Percentiles rank a stretch among this genome's conserved stretches.
phyloP scores from a whole-genome alignment of 768 basidiomycete species.

The Solioccasus polychromus region DNA sequence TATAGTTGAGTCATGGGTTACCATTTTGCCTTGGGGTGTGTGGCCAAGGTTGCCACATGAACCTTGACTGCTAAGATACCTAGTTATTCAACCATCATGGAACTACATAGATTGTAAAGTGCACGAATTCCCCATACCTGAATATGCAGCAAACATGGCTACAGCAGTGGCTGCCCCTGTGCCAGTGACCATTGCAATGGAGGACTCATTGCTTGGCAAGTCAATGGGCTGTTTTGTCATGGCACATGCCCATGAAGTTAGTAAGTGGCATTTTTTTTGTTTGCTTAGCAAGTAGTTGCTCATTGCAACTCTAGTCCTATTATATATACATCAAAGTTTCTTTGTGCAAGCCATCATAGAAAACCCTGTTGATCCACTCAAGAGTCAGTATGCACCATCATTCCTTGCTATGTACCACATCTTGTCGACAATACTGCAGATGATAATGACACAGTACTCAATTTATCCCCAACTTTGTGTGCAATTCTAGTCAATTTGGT shows the following conservation, averaged over 20 bases:
- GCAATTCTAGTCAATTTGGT: constrained; percentile 64
- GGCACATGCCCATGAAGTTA: constrained; percentile 34
- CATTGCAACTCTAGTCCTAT: constrained; percentile 39
- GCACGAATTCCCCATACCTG: constrained; percentile 61
- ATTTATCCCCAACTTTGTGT: constrained; percentile 45
- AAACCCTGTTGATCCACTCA: constrained; percentile 60
- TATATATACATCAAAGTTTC: constrained; percentile 65
- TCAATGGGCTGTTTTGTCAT: constrained; percentile 40
- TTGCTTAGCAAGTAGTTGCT: neutral
- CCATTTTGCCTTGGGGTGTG: constrained; percentile 63
- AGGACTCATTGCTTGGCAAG: constrained; percentile 15
- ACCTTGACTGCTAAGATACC: constrained; percentile 66
- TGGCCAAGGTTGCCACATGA: constrained; percentile 58
- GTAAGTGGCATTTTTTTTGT: constrained; percentile 24
- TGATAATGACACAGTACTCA: constrained; percentile 46
- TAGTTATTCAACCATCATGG: constrained; percentile 61
- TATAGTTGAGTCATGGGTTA: constrained; percentile 59
- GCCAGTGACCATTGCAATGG: constrained; percentile 11
- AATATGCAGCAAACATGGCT: constrained; percentile 38
- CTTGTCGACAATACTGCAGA: constrained; percentile 54
- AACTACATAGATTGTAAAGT: constrained; percentile 66
- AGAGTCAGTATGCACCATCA: constrained; percentile 60
- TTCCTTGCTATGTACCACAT: constrained; percentile 62
- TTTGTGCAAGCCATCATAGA: constrained; percentile 72
- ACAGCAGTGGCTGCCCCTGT: constrained; percentile 32